Evolutionary conservation across 2,329 filamentous ascomycete species (phyloP).

Genomic region (Diplodia mutila): DNA sequence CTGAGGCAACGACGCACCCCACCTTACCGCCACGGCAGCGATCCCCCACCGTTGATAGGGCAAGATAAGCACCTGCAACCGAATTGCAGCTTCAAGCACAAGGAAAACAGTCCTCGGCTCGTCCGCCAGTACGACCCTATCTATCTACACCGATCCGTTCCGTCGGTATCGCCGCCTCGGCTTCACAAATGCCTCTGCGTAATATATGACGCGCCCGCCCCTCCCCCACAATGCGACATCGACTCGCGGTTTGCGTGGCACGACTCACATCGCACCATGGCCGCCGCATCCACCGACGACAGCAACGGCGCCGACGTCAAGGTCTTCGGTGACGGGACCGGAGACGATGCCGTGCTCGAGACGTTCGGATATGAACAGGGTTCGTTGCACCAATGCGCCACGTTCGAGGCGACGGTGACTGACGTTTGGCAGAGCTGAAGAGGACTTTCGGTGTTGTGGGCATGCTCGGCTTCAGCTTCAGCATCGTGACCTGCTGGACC

Average conservation of each 20-base stretch:
- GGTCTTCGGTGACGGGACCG: conserved; percentile 2
- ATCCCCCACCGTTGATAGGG: not conserved
- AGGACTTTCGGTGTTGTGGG: conserved; percentile 59
- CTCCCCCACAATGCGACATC: too few species aligned
- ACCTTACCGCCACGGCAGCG: not conserved
- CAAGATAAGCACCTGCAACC: conserved; percentile 11
- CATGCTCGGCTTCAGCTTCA: conserved; percentile 64
- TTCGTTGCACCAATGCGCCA: conserved; percentile 21
- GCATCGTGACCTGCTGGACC: conserved; percentile 62
- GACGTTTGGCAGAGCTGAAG: conserved; percentile 54
- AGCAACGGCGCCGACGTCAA: not conserved
- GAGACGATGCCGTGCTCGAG: conserved; percentile 47
- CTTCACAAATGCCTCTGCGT: not conserved
- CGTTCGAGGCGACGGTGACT: not conserved
- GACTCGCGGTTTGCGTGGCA: not conserved
- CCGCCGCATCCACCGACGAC: not conserved
- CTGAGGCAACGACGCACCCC: not conserved
- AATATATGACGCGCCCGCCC: not conserved
- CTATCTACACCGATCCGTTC: not conserved
- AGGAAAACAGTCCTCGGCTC: not conserved
- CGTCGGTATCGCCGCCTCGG: conserved; percentile 2
- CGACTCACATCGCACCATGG: not conserved
- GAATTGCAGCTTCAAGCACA: not conserved
- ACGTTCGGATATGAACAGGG: conserved; percentile 48
- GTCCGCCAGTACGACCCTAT: not conserved